Conservation (phyloP, 2,329 filamentous ascomycete genomes). For the Diaporthe amygdali region DNA sequence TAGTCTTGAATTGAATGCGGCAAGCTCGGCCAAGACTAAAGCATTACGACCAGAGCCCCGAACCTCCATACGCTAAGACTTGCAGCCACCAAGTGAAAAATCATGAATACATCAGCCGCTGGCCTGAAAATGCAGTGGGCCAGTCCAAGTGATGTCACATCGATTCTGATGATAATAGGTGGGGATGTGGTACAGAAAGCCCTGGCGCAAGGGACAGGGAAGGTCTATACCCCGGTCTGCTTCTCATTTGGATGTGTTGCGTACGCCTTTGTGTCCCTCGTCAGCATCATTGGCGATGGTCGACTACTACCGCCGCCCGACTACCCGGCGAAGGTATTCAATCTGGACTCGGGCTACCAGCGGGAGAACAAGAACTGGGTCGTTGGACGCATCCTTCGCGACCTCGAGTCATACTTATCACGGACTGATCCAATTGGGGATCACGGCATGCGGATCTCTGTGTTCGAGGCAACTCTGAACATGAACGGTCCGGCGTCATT, state of each 20-base stretch:
- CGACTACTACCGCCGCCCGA: slow-evolving; percentile 27
- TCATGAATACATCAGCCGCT: not conserved
- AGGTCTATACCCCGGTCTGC: slow-evolving; percentile 27
- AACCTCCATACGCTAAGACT: too few relatives aligned
- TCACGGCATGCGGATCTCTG: slow-evolving; percentile 27
- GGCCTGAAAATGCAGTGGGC: slow-evolving; percentile 23
- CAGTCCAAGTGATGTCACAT: slow-evolving; percentile 24
- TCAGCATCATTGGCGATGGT: slow-evolving; percentile 27
- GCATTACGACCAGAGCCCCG: not conserved
- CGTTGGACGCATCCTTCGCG: slow-evolving; percentile 20
- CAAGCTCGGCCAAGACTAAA: not conserved
- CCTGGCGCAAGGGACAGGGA: slow-evolving; percentile 27
- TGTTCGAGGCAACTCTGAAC: slow-evolving; percentile 29
- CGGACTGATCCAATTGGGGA: not conserved
- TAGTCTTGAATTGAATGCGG: too few relatives aligned
- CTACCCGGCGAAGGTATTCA: slow-evolving; percentile 30
- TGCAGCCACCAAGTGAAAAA: not conserved
- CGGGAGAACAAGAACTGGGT: slow-evolving; percentile 26
- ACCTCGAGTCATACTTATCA: slow-evolving; percentile 22
- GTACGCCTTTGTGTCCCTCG: slow-evolving; percentile 28
- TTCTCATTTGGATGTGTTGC: slow-evolving; percentile 33
- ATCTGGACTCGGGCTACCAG: slow-evolving; percentile 27
- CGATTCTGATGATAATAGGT: slow-evolving; percentile 29
- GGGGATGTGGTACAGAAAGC: slow-evolving; percentile 30
- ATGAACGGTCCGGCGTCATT: slow-evolving; percentile 25